These are phyloP conservation scores for Plasmopara muralis DNA, from an alignment of 352 stramenopile species.

Conservation along the genomic window DNA sequence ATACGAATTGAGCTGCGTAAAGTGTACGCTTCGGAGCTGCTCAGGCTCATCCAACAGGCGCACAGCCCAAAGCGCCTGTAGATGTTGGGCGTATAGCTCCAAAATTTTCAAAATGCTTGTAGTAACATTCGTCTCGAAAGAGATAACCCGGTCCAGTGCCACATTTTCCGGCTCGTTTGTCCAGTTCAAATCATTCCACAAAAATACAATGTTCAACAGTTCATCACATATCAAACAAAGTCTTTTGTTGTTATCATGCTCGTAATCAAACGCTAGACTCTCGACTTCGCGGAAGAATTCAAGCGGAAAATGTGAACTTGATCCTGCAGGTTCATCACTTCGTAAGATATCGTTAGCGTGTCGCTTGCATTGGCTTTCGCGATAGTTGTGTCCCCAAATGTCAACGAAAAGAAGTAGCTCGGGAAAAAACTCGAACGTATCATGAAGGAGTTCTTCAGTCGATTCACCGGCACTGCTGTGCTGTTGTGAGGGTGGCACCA, in stretches of 20 bases:
- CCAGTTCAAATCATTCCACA: slow-evolving; percentile 80
- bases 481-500: slow-evolving; percentile 34
- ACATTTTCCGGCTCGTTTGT: slow-evolving; percentile 43
- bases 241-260: slow-evolving; percentile 46
- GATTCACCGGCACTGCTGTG: slow-evolving; percentile 17
- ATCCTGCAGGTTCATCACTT: slow-evolving; percentile 5
- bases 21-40: slow-evolving; percentile 38
- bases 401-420: slow-evolving; percentile 62
- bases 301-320: slow-evolving; percentile 25
- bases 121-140: slow-evolving; percentile 60
- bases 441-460: slow-evolving; percentile 42
- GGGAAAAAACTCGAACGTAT: slow-evolving; percentile 66
- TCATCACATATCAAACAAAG: slow-evolving; percentile 70
- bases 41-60: slow-evolving; percentile 39
- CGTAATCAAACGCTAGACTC: slow-evolving; percentile 49
- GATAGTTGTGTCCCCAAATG: slow-evolving; percentile 50
- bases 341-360: slow-evolving; percentile 12
- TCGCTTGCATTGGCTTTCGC: slow-evolving; percentile 27
- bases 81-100: slow-evolving; percentile 44
- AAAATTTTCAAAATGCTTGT: slow-evolving; percentile 56
- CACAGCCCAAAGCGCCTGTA: slow-evolving; percentile 51
- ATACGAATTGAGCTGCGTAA: slow-evolving; percentile 69
- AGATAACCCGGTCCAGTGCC: slow-evolving; percentile 39
- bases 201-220: slow-evolving; percentile 57
- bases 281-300: slow-evolving; percentile 41